Conservation (phyloP, 352 stramenopile genomes). For the Phytophthora sansomeana region DNA sequence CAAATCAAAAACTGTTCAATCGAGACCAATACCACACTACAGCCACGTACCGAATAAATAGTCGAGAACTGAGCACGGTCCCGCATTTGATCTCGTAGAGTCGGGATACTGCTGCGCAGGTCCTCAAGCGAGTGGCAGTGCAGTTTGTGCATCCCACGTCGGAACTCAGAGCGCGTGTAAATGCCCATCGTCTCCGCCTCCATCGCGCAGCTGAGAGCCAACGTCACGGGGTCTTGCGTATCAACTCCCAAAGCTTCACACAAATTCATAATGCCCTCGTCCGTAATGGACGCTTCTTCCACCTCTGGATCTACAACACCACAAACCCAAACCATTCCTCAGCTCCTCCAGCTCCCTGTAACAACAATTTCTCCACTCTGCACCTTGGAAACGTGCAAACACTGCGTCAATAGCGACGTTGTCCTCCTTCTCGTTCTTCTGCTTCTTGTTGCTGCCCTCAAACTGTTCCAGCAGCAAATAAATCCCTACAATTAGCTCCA, state of each 20-base stretch:
- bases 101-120: conserved; percentile 57
- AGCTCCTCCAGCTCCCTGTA: conserved; percentile 5
- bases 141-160: conserved; percentile 74
- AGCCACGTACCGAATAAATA: conserved; percentile 83
- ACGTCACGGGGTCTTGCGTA: conserved; percentile 79
- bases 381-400: conserved; percentile 77
- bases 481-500: neutral
- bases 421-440: conserved; percentile 43
- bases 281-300: conserved; percentile 76
- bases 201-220: conserved; percentile 86
- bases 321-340: no score
- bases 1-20: neutral
- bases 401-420: conserved; percentile 57
- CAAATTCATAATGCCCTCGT: conserved; percentile 81
- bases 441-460: conserved; percentile 60
- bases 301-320: conserved; percentile 47
- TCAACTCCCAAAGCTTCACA: conserved; percentile 80
- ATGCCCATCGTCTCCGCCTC: conserved; percentile 80
- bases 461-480: conserved; percentile 19
- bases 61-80: conserved; percentile 56
- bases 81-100: conserved; percentile 59
- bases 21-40: neutral
- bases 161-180: conserved; percentile 80
- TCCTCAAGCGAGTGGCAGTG: conserved; percentile 66
- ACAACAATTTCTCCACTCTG: neutral